Evolutionary conservation across 768 basidiomycete genomes (phyloP), one percentile per base, ranked within the genome.

Genomic region (Strobilomyces dryophilus): DNA sequence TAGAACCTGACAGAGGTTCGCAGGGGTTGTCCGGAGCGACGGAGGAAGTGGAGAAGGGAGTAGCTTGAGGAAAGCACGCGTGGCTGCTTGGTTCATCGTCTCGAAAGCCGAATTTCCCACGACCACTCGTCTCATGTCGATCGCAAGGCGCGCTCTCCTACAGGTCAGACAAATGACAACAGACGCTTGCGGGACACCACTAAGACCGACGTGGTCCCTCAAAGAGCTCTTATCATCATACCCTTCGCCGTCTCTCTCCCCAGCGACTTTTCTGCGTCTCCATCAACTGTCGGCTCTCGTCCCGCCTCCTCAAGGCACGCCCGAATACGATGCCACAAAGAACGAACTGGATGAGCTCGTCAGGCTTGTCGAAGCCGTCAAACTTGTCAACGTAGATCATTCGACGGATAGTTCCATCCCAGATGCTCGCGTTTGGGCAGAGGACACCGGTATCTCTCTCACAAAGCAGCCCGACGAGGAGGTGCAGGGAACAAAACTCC

Each of bases 311-410:
- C 74, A 81, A 53, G 80, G 78, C 35, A 81, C 87, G 1, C 62
- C 66, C 6, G 79, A 83, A 53, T 78, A 84, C 57, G 60, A 64
- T 3, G 64, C 67, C 18, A 70, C 87, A 40, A 85, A 81, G 54
- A 55, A 59, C 39, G 83, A 88, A 56, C 68, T 93, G 56, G 84
- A 86, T 58, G 84, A 85, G 49, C 78, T 93, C 46, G 73, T 92
- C 51, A 80, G 76, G 56, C 75, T 93, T 10, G 90, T 93, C 14
- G 89, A 92, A 62, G 90, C 90, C 4, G 89, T 92, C 48, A 87
- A 81, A 66, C 66, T 87, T 24, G 82, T 86, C 41, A 69, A 79
- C 21, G 47, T 69, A 14, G 63, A 65, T n/a, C 46, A 34, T 44
- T 74, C 61, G 74, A 40, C 51, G 44, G 55, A 57, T 18, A 21